Evolutionary conservation across 2,329 filamentous ascomycete species (phyloP).

Genomic region (Clonostachys rhizophaga): DNA sequence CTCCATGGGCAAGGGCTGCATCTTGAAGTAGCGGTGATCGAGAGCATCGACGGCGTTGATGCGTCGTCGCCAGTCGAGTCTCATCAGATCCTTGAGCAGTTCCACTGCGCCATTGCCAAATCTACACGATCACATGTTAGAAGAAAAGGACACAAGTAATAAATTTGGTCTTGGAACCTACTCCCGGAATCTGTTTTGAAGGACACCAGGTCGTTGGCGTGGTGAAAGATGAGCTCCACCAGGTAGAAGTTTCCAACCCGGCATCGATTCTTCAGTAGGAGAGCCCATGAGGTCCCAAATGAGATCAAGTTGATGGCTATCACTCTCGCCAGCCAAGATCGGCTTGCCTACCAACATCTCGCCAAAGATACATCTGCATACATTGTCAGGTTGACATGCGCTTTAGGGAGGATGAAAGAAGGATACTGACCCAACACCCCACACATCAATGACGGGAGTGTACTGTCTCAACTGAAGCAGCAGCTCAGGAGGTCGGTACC

Average conservation of each 20-base stretch:
- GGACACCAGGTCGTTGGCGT: constrained; percentile 55
- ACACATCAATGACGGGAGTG: constrained; percentile 97
- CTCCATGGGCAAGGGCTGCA: constrained; percentile 69
- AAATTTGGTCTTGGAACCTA: constrained; percentile 23
- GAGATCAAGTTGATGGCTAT: constrained; percentile 83
- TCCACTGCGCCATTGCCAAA: constrained; percentile 70
- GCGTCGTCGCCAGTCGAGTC: constrained; percentile 81
- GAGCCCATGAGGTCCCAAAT: constrained; percentile 93
- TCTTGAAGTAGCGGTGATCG: constrained; percentile 87
- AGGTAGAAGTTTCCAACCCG: constrained; percentile 78
- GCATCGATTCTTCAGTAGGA: constrained; percentile 88
- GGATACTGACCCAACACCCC: constrained; percentile 80
- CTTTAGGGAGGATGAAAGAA: not conserved
- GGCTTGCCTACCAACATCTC: constrained; percentile 96
- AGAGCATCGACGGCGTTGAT: constrained; percentile 94
- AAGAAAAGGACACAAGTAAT: not conserved
- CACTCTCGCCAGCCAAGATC: constrained; percentile 85
- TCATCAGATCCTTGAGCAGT: constrained; percentile 76
- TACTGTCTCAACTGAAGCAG: constrained; percentile 84
- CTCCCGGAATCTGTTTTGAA: constrained; percentile 72
- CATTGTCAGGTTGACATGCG: not conserved
- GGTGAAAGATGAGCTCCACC: constrained; percentile 73
- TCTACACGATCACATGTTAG: constrained; percentile 27
- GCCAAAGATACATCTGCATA: constrained; percentile 82
- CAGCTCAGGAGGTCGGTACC: constrained; percentile 94